phyloP scores from a whole-genome alignment of 2,329 filamentous ascomycete species.

The Tolypocladium tropicale region DNA sequence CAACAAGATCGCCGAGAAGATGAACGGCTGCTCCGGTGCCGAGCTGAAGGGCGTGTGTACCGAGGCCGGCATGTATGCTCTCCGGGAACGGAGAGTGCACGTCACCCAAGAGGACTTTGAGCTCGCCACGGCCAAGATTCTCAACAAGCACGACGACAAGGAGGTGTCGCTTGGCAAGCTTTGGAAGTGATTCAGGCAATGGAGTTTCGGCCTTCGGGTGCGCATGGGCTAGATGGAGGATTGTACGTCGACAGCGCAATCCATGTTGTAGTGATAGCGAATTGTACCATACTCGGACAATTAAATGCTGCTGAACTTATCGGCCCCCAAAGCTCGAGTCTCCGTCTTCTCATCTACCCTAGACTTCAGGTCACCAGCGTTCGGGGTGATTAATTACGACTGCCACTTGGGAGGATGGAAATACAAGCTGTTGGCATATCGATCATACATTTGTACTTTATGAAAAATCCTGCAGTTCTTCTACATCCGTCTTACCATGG shows the following conservation, averaged over 20 bases:
- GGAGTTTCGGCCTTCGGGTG: background rate
- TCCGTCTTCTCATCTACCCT: no score
- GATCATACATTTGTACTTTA: no score
- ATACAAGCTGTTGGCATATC: no score
- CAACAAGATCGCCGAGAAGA: constrained; percentile 98
- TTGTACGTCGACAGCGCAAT: background rate
- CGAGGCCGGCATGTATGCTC: constrained; percentile 95
- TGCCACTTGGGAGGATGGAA: background rate
- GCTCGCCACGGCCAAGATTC: constrained; percentile 93
- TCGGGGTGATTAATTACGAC: no score
- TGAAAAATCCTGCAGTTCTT: no score
- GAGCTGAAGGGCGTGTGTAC: constrained; percentile 99
- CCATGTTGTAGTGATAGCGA: background rate
- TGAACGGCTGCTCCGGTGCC: constrained; percentile 97
- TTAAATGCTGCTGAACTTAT: background rate
- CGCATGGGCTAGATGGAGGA: background rate
- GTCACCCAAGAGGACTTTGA: constrained; percentile 99
- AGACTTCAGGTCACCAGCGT: background rate
- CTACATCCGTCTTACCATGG: no score
- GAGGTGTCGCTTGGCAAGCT: constrained; percentile 83
- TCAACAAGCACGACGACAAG: constrained; percentile 99
- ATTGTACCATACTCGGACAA: background rate
- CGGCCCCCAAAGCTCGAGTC: no score
- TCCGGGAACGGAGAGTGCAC: constrained; percentile 90
- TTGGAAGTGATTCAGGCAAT: constrained; percentile 34